Evolutionary conservation across 495 filamentous ascomycete genomes (phyloP), one percentile per base, ranked within the genome.

Genomic region (Glarea lozoyensis): DNA sequence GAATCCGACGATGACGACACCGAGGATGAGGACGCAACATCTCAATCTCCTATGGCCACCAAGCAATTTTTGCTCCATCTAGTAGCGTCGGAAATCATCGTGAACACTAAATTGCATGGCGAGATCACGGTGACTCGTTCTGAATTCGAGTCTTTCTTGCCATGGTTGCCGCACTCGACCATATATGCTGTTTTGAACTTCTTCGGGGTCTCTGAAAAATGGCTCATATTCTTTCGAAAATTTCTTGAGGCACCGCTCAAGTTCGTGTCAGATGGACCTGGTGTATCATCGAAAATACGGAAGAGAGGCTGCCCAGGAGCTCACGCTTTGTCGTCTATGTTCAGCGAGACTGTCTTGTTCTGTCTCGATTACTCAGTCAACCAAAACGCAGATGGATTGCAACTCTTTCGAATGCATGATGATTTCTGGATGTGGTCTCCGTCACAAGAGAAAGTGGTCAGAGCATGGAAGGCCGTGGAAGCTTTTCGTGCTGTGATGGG

Each of bases 381-480:
- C 42, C 73, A 81, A 42, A 54, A 53, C 7, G 70, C 79, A 0
- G 53, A 73, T 4, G 61, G 73, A 3, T 57, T 63, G 4, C 63
- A 71, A 23, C 57, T 84, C 11, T 81, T 78, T 47, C 76, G 80
- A 5, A 63, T 82, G 25, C 71, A 81, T 44, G 79, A 83, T 49
- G 79, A 84, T 51, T 74, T 84, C 46, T 84, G 81, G 81, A 72
- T 84, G 48, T 84, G 79, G 79, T 69, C 70, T 18, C 49, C 55
- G 10, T 58, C 71, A 5, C 70, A 76, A 20, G 45, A 65, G 3
- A 66, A 59, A 4, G 76, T 75, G 33, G 66, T 66, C 24, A 70
- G 65, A 35, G 80, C 75, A 1, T 85, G 79, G 81, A 46, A 56
- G 15, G n/a, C n/a, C 7, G 25, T 29, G 25, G 7, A 29, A n/a